These are phyloP conservation scores for Terana coerulea DNA, from an alignment of 768 basidiomycete genomes.

Conservation along the genomic window DNA sequence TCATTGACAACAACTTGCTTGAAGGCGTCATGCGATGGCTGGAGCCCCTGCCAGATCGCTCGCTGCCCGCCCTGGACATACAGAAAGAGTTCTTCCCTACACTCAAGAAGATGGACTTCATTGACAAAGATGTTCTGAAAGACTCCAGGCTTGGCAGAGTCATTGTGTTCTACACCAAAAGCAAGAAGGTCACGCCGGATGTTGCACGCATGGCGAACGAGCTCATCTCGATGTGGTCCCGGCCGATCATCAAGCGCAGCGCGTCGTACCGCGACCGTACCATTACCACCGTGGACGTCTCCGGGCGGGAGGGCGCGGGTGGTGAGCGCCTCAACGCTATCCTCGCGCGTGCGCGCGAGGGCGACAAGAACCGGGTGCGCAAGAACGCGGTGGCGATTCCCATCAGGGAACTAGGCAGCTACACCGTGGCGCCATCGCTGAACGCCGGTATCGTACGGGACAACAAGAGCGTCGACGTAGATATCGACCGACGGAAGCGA, in stretches of 20 bases:
- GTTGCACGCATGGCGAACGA: slow-evolving; percentile 79
- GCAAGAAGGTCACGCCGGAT: slow-evolving; percentile 81
- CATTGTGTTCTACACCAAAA: slow-evolving; percentile 94
- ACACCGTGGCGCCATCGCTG: slow-evolving; percentile 70
- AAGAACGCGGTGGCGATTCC: slow-evolving; percentile 86
- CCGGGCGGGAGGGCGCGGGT: slow-evolving; percentile 31
- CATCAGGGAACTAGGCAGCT: slow-evolving; percentile 67
- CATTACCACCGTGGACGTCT: slow-evolving; percentile 53
- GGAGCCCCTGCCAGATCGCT: slow-evolving; percentile 89
- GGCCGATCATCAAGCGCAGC: slow-evolving; percentile 88
- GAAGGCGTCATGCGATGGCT: slow-evolving; percentile 89
- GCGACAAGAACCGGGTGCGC: slow-evolving; percentile 64
- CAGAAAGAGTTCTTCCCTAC: slow-evolving; percentile 87
- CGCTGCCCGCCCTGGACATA: slow-evolving; percentile 93
- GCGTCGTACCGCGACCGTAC: slow-evolving; percentile 76
- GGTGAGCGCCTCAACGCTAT: slow-evolving; percentile 66
- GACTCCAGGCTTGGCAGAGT: slow-evolving; percentile 88
- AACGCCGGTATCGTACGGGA: slow-evolving; percentile 49
- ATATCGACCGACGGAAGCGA: slow-evolving; percentile 68
- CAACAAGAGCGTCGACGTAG: slow-evolving; percentile 64
- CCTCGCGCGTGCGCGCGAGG: slow-evolving; percentile 60
- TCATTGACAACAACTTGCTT: slow-evolving; percentile 92
- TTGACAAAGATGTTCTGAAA: slow-evolving; percentile 87
- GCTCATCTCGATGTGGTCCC: slow-evolving; percentile 82
- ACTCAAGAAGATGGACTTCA: slow-evolving; percentile 85